phyloP scores from a whole-genome alignment of 169 alveolate genomes.

The Cryptosporidium meleagridis region DNA sequence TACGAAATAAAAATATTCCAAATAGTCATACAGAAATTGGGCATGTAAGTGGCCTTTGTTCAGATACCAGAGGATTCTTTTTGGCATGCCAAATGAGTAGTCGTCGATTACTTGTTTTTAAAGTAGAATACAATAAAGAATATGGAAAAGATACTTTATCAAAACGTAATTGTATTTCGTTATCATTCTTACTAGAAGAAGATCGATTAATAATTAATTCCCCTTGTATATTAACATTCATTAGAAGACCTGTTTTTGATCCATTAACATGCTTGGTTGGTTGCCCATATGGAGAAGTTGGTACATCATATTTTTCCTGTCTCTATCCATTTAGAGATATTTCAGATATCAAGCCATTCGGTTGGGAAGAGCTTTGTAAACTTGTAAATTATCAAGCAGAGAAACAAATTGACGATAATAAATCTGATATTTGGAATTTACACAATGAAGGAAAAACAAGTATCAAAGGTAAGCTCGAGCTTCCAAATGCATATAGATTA shows the following conservation, averaged over 20 bases:
- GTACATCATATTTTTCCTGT: conserved; percentile 71
- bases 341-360: conserved; percentile 40
- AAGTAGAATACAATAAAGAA: conserved; percentile 25
- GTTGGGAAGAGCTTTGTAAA: conserved; percentile 36
- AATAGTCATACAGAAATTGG: conserved; percentile 14
- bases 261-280: conserved; percentile 63
- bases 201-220: conserved; percentile 38
- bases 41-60: conserved; percentile 55
- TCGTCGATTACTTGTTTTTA: conserved; percentile 6
- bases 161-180: conserved; percentile 26
- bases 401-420: neutral
- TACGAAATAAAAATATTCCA: neutral
- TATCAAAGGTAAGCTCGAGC: conserved; percentile 6
- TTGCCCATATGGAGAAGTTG: conserved; percentile 72
- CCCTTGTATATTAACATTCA: conserved; percentile 69
- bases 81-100: conserved; percentile 66
- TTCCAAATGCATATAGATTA: conserved; percentile 60
- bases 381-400: neutral
- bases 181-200: conserved; percentile 55
- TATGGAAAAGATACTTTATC: conserved; percentile 7
- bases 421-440: conserved; percentile 40
- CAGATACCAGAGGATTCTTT: conserved; percentile 41
- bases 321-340: conserved; percentile 48
- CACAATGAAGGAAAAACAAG: conserved; percentile 39
- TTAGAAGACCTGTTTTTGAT: conserved; percentile 63